A percentile compares a stretch with the other conserved stretches of the same genome.
phyloP scores from a whole-genome alignment of 2,329 filamentous ascomycete species.

The Hymenoscyphus infarciens region DNA sequence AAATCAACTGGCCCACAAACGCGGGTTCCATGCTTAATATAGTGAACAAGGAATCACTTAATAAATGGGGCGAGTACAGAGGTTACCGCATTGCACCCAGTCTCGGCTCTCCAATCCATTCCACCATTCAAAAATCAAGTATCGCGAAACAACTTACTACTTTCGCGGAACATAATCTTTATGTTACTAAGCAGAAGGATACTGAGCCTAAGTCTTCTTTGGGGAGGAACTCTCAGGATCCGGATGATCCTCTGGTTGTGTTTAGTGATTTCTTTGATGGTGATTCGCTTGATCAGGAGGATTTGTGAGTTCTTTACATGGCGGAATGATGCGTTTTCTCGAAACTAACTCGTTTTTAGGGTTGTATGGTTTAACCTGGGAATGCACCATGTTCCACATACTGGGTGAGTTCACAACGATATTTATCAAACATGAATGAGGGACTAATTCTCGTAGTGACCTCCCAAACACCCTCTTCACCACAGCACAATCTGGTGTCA shows the following conservation, averaged over 20 bases:
- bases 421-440: no score
- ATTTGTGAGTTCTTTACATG: slow-evolving; percentile 22
- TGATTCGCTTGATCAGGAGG: slow-evolving; percentile 42
- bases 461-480: slow-evolving; percentile 50
- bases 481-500: slow-evolving; percentile 43
- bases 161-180: slow-evolving; percentile 51
- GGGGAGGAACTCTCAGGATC: slow-evolving; percentile 44
- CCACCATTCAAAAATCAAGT: slow-evolving; percentile 48
- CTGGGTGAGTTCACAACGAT: slow-evolving; percentile 30
- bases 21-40: slow-evolving; percentile 45
- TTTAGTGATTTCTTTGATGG: slow-evolving; percentile 48
- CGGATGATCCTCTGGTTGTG: slow-evolving; percentile 46
- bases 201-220: slow-evolving; percentile 47
- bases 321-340: neutral
- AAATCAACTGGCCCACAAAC: slow-evolving; percentile 46
- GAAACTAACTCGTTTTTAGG: neutral
- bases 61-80: slow-evolving; percentile 48
- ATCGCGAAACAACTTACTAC: slow-evolving; percentile 43
- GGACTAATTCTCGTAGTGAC: slow-evolving; percentile 31
- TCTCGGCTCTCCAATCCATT: slow-evolving; percentile 37
- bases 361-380: slow-evolving; percentile 54
- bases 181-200: slow-evolving; percentile 49
- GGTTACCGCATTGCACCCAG: slow-evolving; percentile 49
- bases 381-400: slow-evolving; percentile 56
- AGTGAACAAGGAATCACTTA: slow-evolving; percentile 48